Evolutionary conservation across 2,329 filamentous ascomycete species (phyloP).

Genomic region (Neoarthrinium moseri): DNA sequence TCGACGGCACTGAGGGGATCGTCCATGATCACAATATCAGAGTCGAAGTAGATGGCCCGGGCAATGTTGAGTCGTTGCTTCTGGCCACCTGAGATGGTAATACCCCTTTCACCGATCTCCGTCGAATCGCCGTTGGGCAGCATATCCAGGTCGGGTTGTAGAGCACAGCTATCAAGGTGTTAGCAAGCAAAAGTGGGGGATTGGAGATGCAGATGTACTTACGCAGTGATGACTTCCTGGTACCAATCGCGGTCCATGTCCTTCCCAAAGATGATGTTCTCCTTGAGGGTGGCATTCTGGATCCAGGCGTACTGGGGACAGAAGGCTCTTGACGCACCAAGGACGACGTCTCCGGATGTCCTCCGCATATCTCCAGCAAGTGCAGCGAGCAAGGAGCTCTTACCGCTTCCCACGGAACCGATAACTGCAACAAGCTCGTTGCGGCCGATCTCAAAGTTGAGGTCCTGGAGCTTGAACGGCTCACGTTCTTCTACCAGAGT

Average conservation of each 20-base stretch:
- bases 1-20: slow-evolving; percentile 69
- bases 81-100: slow-evolving; percentile 92
- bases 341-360: slow-evolving; percentile 68
- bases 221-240: slow-evolving; percentile 74
- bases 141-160: slow-evolving; percentile 86
- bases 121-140: slow-evolving; percentile 86
- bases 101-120: slow-evolving; percentile 92
- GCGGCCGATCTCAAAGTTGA: slow-evolving; percentile 67
- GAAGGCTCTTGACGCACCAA: slow-evolving; percentile 81
- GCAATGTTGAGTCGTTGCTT: slow-evolving; percentile 96
- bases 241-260: slow-evolving; percentile 77
- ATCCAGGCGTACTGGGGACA: slow-evolving; percentile 99
- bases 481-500: slow-evolving; percentile 58
- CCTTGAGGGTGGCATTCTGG: slow-evolving; percentile 80
- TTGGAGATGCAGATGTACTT: no score
- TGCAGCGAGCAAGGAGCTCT: slow-evolving; percentile 84
- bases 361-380: slow-evolving; percentile 93
- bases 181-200: slow-evolving; percentile 10
- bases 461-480: slow-evolving; percentile 70
- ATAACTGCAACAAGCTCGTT: slow-evolving; percentile 85
- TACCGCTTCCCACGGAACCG: slow-evolving; percentile 84
- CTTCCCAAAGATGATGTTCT: slow-evolving; percentile 92
- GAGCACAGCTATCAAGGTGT: slow-evolving; percentile 62
- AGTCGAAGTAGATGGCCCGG: slow-evolving; percentile 70
- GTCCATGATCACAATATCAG: slow-evolving; percentile 68